phyloP scores from a whole-genome alignment of 768 basidiomycete genomes.

The Mycena sanguinolenta region DNA sequence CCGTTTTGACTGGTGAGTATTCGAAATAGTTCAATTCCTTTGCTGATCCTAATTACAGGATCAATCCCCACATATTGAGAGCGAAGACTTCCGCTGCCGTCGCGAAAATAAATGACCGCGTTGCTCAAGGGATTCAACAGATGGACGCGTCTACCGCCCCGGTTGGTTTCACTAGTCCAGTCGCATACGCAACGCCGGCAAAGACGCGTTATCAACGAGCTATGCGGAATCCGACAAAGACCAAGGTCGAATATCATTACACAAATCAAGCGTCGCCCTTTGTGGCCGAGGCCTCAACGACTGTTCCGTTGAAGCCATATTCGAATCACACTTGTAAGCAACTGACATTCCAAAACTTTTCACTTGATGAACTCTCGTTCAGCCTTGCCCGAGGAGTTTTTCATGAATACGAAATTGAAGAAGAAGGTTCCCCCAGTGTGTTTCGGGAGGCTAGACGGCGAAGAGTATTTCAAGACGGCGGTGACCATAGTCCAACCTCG shows the following conservation, averaged over 20 bases:
- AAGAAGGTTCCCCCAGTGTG: slow-evolving; percentile 23
- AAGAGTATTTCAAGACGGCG: slow-evolving; percentile 72
- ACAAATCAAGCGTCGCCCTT: slow-evolving; percentile 56
- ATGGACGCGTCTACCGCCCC: slow-evolving; percentile 44
- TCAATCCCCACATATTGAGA: slow-evolving; percentile 65
- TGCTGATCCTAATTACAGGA: slow-evolving; percentile 53
- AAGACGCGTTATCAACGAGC: slow-evolving; percentile 59
- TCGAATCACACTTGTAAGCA: slow-evolving; percentile 66
- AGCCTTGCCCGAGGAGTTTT: not conserved
- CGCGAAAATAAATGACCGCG: slow-evolving; percentile 51
- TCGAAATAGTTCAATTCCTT: slow-evolving; percentile 11
- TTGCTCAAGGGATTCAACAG: slow-evolving; percentile 57
- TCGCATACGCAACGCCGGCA: slow-evolving; percentile 59
- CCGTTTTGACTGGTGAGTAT: slow-evolving; percentile 76
- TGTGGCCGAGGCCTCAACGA: slow-evolving; percentile 70
- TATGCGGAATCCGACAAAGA: slow-evolving; percentile 49
- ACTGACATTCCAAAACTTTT: not conserved
- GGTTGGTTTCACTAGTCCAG: slow-evolving; percentile 63
- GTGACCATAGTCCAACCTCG: slow-evolving; percentile 69
- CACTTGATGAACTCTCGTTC: not conserved
- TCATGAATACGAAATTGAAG: slow-evolving; percentile 3
- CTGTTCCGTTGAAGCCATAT: slow-evolving; percentile 64
- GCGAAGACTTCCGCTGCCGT: slow-evolving; percentile 50
- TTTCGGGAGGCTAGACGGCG: slow-evolving; percentile 68
- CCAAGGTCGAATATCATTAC: slow-evolving; percentile 67